Conservation (phyloP, 2,329 filamentous ascomycete genomes). For the Lecanicillium sp. region DNA sequence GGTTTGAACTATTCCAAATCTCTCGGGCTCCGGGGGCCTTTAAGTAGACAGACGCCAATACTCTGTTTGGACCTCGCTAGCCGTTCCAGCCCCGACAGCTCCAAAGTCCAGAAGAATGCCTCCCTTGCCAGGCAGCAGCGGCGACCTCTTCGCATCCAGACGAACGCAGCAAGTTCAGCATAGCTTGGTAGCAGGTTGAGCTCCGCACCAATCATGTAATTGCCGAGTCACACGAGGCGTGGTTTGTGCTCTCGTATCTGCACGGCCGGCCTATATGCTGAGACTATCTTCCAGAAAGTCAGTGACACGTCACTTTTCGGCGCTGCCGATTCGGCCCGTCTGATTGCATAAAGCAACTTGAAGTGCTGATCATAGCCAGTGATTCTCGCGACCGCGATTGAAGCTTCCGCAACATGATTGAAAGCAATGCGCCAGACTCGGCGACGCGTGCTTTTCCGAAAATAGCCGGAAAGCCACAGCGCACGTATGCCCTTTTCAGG, state of each 20-base stretch:
- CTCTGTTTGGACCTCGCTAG: background rate
- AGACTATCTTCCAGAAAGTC: background rate
- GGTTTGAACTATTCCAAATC: background rate
- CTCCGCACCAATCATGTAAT: constrained; percentile 3
- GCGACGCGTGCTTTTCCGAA: background rate
- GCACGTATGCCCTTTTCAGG: background rate
- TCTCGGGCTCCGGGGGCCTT: background rate
- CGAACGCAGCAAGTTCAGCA: background rate
- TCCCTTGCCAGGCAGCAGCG: background rate
- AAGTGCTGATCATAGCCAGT: background rate
- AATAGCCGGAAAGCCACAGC: background rate
- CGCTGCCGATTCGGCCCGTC: background rate
- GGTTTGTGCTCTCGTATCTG: background rate
- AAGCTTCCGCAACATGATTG: background rate
- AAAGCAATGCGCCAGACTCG: background rate
- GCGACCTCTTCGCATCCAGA: background rate
- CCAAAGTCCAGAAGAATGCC: background rate
- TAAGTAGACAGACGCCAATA: constrained; percentile 1
- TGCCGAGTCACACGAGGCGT: background rate
- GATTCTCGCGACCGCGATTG: background rate
- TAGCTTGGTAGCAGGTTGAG: background rate
- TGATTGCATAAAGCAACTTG: background rate
- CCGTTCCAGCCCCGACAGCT: background rate
- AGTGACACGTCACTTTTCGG: constrained; percentile 1
- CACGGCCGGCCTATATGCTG: background rate